A percentile compares a stretch with the other conserved stretches of the same genome.
Evolutionary conservation across 176 grass and related monocot species (phyloP).

Genomic region (Eragrostis nindensis): DNA sequence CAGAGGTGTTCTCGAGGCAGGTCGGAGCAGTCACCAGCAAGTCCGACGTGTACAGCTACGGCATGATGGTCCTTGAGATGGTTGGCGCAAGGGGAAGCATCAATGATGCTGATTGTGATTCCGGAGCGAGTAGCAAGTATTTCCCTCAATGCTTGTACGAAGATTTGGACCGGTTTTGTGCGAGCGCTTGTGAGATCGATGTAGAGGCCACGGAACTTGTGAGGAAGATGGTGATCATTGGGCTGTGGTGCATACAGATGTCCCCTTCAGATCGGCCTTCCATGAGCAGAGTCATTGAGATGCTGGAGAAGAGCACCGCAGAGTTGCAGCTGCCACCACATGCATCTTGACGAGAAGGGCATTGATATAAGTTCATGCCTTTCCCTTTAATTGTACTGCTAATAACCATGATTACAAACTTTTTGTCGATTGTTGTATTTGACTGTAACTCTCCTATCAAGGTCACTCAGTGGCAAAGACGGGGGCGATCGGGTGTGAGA

Average conservation of each 20-base stretch:
- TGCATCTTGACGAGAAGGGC: not conserved
- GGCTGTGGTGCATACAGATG: conserved; percentile 58
- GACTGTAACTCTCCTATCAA: too few relatives aligned
- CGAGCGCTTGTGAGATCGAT: conserved; percentile 1
- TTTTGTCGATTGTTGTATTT: too few relatives aligned
- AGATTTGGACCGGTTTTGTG: conserved; percentile 42
- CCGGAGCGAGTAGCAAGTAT: conserved; percentile 32
- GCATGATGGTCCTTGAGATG: conserved; percentile 63
- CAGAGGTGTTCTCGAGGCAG: conserved; percentile 41
- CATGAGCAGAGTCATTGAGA: conserved; percentile 56
- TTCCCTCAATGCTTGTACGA: conserved; percentile 57
- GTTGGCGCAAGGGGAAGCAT: conserved; percentile 38
- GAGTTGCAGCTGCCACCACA: conserved; percentile 40
- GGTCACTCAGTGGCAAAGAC: too few relatives aligned
- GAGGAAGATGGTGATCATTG: conserved; percentile 52
- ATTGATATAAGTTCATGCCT: too few relatives aligned
- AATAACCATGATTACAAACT: too few relatives aligned
- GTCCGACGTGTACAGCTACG: conserved; percentile 67
- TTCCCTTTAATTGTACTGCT: too few relatives aligned
- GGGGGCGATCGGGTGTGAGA: too few relatives aligned
- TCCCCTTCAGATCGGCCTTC: conserved; percentile 46
- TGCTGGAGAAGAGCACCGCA: conserved; percentile 45
- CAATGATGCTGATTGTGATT: not conserved
- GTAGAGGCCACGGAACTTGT: conserved; percentile 28
- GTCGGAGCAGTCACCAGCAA: conserved; percentile 44